phyloP scores from a whole-genome alignment of 805 yeast genomes.

The Teunomyces panamensis region DNA sequence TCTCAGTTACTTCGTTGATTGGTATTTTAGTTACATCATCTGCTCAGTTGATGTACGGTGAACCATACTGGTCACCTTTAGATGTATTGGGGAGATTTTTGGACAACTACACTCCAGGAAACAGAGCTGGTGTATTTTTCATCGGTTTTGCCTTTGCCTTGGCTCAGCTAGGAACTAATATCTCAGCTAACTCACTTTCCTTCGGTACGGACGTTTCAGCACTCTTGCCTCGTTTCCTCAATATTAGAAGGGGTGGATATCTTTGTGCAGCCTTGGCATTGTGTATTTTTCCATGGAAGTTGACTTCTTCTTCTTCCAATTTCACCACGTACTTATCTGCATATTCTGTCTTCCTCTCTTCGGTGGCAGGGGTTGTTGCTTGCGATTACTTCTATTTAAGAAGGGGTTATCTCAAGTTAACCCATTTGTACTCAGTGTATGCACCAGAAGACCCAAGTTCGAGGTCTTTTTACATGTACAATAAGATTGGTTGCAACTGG shows the following conservation, averaged over 20 bases:
- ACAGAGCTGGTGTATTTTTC: conserved; percentile 78
- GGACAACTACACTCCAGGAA: conserved; percentile 47
- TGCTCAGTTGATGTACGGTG: conserved; percentile 62
- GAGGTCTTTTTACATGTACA: conserved; percentile 54
- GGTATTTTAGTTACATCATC: conserved; percentile 86
- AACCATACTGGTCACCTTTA: conserved; percentile 79
- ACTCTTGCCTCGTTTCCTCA: conserved; percentile 57
- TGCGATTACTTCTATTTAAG: conserved; percentile 69
- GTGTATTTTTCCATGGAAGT: conserved; percentile 81
- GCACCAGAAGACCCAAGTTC: conserved; percentile 31
- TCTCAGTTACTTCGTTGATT: conserved; percentile 76
- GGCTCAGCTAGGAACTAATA: conserved; percentile 77
- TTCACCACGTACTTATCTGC: conserved; percentile 81
- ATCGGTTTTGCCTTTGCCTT: conserved; percentile 67
- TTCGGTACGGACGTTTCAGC: conserved; percentile 76
- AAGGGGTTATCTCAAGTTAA: conserved; percentile 63
- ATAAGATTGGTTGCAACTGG: conserved; percentile 70
- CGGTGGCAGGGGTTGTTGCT: conserved; percentile 75
- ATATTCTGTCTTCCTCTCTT: conserved; percentile 75
- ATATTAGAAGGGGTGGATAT: conserved; percentile 78
- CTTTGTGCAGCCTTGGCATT: conserved; percentile 71
- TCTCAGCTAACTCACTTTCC: conserved; percentile 67
- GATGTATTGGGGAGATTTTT: conserved; percentile 69
- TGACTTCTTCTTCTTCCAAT: conserved; percentile 63
- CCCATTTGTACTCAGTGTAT: conserved; percentile 57